Percentiles rank a stretch among this genome's conserved stretches.
Evolutionary conservation across 352 stramenopile genomes (phyloP).

Genomic region (Blastocystis sp.): DNA sequence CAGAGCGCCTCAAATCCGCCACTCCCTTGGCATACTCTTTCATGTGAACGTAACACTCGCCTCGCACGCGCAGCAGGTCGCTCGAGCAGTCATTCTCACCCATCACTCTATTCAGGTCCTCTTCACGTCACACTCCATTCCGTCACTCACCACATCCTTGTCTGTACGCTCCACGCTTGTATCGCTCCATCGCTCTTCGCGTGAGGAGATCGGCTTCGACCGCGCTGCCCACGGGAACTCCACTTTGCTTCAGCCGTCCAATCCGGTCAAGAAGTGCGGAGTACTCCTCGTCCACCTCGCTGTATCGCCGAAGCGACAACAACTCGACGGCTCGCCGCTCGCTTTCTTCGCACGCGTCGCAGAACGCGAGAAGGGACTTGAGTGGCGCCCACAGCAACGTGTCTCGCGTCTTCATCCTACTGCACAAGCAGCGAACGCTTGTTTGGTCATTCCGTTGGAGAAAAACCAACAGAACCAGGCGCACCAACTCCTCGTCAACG

Average conservation of each 20-base stretch:
- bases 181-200: neutral
- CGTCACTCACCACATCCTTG: constrained; percentile 2
- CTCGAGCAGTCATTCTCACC: neutral
- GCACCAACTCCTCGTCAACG: constrained; percentile 18
- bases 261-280: neutral
- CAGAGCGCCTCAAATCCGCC: neutral
- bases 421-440: neutral
- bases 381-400: neutral
- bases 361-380: neutral
- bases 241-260: neutral
- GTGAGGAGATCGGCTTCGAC: neutral
- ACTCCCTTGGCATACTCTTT: neutral
- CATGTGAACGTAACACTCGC: neutral
- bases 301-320: neutral
- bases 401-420: neutral
- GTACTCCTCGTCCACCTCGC: neutral
- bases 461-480: neutral
- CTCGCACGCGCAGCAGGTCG: neutral
- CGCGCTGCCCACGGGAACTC: neutral
- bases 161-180: neutral
- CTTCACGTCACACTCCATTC: too few species aligned
- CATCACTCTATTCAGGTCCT: neutral
- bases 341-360: neutral
- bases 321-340: neutral
- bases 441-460: neutral